These are phyloP conservation scores for Harringtonia aguacate DNA, from an alignment of 2,329 filamentous ascomycete species.

Conservation along the genomic window DNA sequence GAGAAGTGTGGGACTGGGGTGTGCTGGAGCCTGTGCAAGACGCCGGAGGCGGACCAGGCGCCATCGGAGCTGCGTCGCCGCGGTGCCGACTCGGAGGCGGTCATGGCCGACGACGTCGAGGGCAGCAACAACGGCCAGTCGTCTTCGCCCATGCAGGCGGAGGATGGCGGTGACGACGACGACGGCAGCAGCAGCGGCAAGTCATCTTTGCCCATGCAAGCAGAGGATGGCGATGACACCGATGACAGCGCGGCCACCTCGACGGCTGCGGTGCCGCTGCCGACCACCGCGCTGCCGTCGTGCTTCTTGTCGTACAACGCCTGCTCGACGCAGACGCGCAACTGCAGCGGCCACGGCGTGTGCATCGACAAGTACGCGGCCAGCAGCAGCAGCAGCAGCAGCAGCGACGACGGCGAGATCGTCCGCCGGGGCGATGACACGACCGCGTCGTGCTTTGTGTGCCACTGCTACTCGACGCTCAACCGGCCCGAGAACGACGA, in stretches of 20 bases:
- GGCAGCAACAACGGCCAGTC: not conserved
- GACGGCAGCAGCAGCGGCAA: conserved; percentile 9
- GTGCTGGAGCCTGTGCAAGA: too few species aligned
- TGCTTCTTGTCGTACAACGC: conserved; percentile 64
- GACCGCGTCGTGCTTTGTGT: conserved; percentile 56
- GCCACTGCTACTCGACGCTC: conserved; percentile 57
- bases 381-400: conserved; percentile 20
- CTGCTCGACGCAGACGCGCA: conserved; percentile 60
- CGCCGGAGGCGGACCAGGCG: conserved; percentile 18
- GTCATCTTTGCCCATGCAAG: too few species aligned
- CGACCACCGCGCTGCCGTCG: conserved; percentile 42
- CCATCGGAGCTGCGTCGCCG: conserved; percentile 17
- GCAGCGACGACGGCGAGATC: conserved; percentile 11
- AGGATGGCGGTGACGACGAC: conserved; percentile 3
- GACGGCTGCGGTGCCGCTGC: conserved; percentile 15
- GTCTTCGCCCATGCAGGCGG: too few species aligned
- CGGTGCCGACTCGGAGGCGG: conserved; percentile 29
- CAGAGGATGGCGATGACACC: conserved; percentile 5
- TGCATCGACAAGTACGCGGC: conserved; percentile 58
- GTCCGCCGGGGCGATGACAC: too few species aligned
- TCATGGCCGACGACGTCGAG: conserved; percentile 23
- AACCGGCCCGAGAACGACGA: conserved; percentile 19
- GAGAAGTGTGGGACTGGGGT: too few species aligned
- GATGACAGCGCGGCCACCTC: conserved; percentile 4
- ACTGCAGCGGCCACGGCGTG: conserved; percentile 72